phyloP scores from a whole-genome alignment of 148 eudicot genomes.

The Mesembryanthemum crystallinum region DNA sequence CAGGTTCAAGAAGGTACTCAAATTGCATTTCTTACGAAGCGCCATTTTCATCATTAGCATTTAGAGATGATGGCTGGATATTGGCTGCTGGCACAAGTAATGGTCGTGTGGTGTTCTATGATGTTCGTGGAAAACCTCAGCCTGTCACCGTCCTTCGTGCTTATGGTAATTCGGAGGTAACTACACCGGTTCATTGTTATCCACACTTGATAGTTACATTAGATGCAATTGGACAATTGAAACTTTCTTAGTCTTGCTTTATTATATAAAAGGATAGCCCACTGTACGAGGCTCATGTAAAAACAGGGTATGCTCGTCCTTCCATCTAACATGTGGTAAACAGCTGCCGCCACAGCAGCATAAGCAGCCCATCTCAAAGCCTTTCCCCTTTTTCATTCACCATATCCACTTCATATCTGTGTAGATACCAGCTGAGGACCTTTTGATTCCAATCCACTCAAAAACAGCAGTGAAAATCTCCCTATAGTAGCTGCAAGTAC shows the following conservation, averaged over 20 bases:
- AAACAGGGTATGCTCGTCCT: neutral
- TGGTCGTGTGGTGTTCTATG: constrained; percentile 89
- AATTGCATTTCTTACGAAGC: constrained; percentile 77
- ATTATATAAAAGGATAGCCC: neutral
- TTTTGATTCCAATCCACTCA: no score
- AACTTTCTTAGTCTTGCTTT: neutral
- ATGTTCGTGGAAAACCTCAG: constrained; percentile 90
- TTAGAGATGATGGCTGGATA: constrained; percentile 80
- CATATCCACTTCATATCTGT: no score
- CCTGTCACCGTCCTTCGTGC: constrained; percentile 90
- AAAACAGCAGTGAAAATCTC: no score
- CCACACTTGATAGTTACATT: neutral
- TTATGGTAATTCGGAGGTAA: constrained; percentile 84
- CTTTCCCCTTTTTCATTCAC: no score
- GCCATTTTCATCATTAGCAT: constrained; percentile 91
- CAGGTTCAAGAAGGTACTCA: constrained; percentile 57
- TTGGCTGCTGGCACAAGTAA: constrained; percentile 92
- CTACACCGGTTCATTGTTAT: neutral
- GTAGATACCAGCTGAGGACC: no score
- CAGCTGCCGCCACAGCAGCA: no score
- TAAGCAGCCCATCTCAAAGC: no score
- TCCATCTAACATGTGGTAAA: no score
- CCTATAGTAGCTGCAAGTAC: no score
- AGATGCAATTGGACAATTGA: neutral
- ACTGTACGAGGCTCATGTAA: neutral